A percentile compares a stretch with the other conserved stretches of the same genome.
Evolutionary conservation across 2,329 filamentous ascomycete species (phyloP).

Genomic region (Clonostachys sp.): DNA sequence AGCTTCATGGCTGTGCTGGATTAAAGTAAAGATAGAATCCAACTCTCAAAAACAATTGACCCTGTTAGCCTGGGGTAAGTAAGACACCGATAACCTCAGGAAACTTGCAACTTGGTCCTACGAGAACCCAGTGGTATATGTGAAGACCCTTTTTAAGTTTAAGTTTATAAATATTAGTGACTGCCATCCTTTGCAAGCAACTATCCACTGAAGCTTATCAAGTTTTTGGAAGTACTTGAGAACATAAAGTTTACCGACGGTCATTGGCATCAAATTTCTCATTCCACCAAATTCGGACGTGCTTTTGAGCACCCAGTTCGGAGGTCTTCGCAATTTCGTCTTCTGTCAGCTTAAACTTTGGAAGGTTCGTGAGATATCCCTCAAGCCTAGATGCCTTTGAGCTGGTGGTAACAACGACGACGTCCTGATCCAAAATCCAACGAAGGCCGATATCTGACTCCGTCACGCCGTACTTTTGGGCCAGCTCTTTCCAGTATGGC

Average conservation of each 20-base stretch:
- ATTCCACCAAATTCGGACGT: conserved; percentile 56
- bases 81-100: no score
- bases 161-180: no score
- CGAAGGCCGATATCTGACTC: conserved; percentile 52
- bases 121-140: no score
- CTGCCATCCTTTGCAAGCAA: no score
- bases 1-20: no score
- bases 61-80: no score
- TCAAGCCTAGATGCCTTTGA: conserved; percentile 51
- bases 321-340: conserved; percentile 54
- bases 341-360: conserved; percentile 52
- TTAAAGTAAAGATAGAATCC: no score
- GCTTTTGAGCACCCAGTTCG: conserved; percentile 52
- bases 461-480: conserved; percentile 54
- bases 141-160: no score
- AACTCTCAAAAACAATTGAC: no score
- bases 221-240: no score
- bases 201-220: no score
- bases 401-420: conserved; percentile 56
- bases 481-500: conserved; percentile 40
- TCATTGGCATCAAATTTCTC: conserved; percentile 48
- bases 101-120: no score
- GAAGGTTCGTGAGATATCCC: conserved; percentile 45
- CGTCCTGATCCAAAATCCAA: conserved; percentile 56
- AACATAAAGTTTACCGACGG: conserved; percentile 12